Evolutionary conservation across 108 stramenopile species (phyloP).

Genomic region (Skeletonema potamos): DNA sequence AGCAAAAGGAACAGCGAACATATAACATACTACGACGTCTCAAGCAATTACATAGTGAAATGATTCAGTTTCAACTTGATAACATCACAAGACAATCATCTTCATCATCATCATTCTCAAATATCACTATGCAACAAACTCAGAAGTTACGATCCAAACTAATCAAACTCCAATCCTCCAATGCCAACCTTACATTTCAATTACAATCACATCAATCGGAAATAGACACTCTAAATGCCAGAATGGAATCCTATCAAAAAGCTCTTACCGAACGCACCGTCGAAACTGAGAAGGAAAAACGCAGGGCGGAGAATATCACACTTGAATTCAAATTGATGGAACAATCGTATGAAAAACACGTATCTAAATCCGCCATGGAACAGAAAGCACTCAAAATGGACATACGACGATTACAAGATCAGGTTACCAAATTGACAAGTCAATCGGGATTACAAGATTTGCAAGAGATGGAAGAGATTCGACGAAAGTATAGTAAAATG

Average conservation of each 20-base stretch:
- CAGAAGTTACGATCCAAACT: slow-evolving; percentile 20
- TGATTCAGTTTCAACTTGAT: background rate
- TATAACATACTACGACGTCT: slow-evolving; percentile 6
- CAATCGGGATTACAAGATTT: slow-evolving; percentile 10
- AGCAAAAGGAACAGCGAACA: background rate
- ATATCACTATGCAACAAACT: background rate
- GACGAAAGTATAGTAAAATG: slow-evolving; percentile 29
- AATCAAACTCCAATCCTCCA: slow-evolving; percentile 11
- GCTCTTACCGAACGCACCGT: slow-evolving; percentile 3
- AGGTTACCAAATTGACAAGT: slow-evolving; percentile 2
- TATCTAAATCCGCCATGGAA: background rate
- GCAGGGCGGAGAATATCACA: background rate
- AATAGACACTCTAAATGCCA: slow-evolving; percentile 1
- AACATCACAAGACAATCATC: background rate
- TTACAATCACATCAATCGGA: background rate
- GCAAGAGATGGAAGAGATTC: slow-evolving; percentile 41
- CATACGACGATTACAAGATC: slow-evolving; percentile 3
- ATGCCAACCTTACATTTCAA: slow-evolving; percentile 11
- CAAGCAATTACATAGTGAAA: slow-evolving; percentile 12
- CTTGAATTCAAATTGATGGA: slow-evolving; percentile 6
- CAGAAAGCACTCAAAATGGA: background rate
- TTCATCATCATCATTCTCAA: background rate
- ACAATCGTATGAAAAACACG: background rate
- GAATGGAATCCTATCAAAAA: slow-evolving; percentile 2
- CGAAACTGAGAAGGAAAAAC: slow-evolving; percentile 10